phyloP scores from a whole-genome alignment of 2,329 filamentous ascomycete genomes.

The Geosmithia flava region DNA sequence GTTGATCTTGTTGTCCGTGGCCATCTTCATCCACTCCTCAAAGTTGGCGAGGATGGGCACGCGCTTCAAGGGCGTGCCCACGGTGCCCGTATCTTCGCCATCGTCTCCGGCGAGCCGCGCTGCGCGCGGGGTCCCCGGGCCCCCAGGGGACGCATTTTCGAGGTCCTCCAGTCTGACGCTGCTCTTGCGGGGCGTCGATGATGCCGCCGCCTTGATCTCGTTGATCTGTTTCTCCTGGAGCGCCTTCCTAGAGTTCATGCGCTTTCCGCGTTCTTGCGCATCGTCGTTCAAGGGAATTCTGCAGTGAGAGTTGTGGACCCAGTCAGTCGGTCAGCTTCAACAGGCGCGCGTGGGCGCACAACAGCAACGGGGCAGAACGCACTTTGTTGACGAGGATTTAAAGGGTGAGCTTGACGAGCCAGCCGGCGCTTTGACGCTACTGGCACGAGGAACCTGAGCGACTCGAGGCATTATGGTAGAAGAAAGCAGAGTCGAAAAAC shows the following conservation, averaged over 20 bases:
- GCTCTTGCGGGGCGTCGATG: conserved; percentile 49
- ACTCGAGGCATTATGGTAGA: conserved; percentile 39
- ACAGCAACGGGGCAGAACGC: conserved; percentile 13
- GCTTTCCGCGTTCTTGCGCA: conserved; percentile 77
- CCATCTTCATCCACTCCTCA: conserved; percentile 99
- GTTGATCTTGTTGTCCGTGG: conserved; percentile 98
- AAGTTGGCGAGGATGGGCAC: conserved; percentile 95
- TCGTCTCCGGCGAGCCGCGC: conserved; percentile 24
- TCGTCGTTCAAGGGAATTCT: conserved; percentile 97
- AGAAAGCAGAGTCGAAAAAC: background rate
- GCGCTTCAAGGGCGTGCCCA: conserved; percentile 88
- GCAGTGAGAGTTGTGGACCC: background rate
- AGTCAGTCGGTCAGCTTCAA: background rate
- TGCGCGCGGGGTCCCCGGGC: conserved; percentile 37
- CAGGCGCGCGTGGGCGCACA: background rate
- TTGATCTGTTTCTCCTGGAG: conserved; percentile 86
- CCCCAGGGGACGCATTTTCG: conserved; percentile 43
- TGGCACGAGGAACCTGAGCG: conserved; percentile 39
- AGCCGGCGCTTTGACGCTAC: conserved; percentile 31
- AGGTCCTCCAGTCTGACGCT: conserved; percentile 45
- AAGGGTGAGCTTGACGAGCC: conserved; percentile 39
- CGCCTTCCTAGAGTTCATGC: conserved; percentile 76
- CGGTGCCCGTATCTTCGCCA: conserved; percentile 51
- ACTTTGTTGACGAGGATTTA: conserved; percentile 43
- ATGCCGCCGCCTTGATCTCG: conserved; percentile 61